Base-by-base conservation (phyloP, 2,329 filamentous ascomycete genomes). In the Leptographium lundbergii region DNA sequence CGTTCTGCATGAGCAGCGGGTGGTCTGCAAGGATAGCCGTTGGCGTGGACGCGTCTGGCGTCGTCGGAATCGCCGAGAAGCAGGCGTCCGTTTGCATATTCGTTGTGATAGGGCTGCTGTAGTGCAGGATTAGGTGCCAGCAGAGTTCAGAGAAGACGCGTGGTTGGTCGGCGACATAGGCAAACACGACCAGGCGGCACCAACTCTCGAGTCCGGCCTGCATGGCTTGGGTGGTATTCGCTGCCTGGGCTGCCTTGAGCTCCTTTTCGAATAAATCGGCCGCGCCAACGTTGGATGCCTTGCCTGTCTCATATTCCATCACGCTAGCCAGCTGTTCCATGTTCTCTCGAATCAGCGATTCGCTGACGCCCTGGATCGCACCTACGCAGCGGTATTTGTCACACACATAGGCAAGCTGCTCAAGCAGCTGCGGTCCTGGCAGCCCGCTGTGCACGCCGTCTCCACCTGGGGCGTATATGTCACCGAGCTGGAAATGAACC, bases 131-230 rank as follows among this genome's bases (percentile, higher is more conserved):
- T 4, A 65, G 36, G 1, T 59, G 29, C 62, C 63, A 63, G 59
- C 60, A 59, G 9, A 65, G 34, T 22, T 60, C 51, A n/a, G 59
- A 27, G 50, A 63, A 65, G 24, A 51, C 25, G 11, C 19, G 32
- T 1, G 63, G 61, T n/a, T 62, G 60, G 52, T 63, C 62, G 10
- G 61, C 54, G 11, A 61, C 63, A 54, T 61, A 65, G 32, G 63
- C 59, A 48, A 65, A 63, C 29, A 65, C 56, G 9, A 65, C 47
- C 50, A 63, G 55, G n/a, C 56, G 57, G 54, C 62, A 58, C 45
- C 39, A 54, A 47, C 24, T 5, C 24, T 24, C 39, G 17, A 27
- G 19, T 14, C 2, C 24, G 47, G 22, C 6, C 13, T 32, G 36
- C 2, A 13, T 4, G 14, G 36, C 14, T 14, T 39, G 13, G 36